phyloP scores from a whole-genome alignment of 2,329 filamentous ascomycete species.

The Phyllosticta citriasiana region DNA sequence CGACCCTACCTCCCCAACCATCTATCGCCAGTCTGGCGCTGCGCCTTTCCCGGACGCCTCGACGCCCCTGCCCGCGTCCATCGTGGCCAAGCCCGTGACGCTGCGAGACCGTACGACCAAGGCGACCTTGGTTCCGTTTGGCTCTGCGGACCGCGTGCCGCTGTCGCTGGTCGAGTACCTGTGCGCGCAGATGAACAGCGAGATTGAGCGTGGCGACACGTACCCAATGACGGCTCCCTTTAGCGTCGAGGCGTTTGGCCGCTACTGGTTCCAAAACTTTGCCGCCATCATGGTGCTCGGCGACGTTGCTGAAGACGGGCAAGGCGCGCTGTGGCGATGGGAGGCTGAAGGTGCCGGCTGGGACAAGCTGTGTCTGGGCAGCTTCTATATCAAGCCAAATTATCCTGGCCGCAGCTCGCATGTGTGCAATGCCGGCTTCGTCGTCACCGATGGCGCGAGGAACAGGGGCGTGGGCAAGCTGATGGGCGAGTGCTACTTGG shows the following conservation, averaged over 20 bases:
- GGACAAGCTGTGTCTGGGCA: conserved; percentile 72
- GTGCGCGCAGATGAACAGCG: conserved; percentile 74
- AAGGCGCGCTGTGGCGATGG: conserved; percentile 42
- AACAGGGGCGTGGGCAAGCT: conserved; percentile 41
- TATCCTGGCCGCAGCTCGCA: conserved; percentile 86
- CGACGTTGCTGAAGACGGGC: conserved; percentile 47
- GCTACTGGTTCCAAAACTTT: conserved; percentile 89
- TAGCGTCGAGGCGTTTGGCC: conserved; percentile 61
- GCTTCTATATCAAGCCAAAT: conserved; percentile 91
- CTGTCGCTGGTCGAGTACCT: conserved; percentile 65
- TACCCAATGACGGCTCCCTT: conserved; percentile 80
- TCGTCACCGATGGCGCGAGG: conserved; percentile 38
- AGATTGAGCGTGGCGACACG: conserved; percentile 85
- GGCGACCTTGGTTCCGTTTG: conserved; percentile 75
- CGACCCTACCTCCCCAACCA: conserved; percentile 60
- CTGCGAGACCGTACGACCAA: conserved; percentile 75
- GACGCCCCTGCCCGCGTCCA: conserved; percentile 56
- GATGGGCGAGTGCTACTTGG: conserved; percentile 43
- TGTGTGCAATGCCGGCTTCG: conserved; percentile 59
- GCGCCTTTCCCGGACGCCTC: conserved; percentile 53
- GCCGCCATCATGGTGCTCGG: conserved; percentile 80
- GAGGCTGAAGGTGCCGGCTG: conserved; percentile 50
- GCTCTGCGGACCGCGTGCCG: conserved; percentile 67
- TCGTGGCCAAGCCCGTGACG: conserved; percentile 66
- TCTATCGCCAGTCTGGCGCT: conserved; percentile 59